These are phyloP conservation scores for Primulina tabacum DNA, from an alignment of 257 asterid species.

Conservation along the genomic window DNA sequence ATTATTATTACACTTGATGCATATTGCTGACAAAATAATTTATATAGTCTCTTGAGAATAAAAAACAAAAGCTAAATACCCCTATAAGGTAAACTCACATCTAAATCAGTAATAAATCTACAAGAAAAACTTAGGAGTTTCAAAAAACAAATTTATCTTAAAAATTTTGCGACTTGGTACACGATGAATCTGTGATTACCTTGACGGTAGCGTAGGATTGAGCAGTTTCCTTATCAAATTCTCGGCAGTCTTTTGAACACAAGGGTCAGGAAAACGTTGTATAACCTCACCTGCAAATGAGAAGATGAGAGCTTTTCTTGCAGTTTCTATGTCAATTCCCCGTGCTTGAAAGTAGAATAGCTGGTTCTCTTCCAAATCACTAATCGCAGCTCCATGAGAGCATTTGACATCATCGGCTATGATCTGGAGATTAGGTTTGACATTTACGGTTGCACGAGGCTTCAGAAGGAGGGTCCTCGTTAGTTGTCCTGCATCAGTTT, in stretches of 20 bases:
- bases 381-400: conserved; percentile 95
- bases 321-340: conserved; percentile 63
- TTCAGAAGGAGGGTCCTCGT: conserved; percentile 80
- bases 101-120: neutral
- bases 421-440: conserved; percentile 92
- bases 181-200: conserved; percentile 22
- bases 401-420: conserved; percentile 91
- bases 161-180: neutral
- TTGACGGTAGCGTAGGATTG: conserved; percentile 40
- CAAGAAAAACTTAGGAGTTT: neutral
- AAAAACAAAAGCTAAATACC: neutral
- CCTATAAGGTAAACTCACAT: neutral
- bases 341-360: conserved; percentile 89
- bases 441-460: conserved; percentile 86
- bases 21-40: too few species aligned
- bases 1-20: neutral
- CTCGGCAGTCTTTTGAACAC: conserved; percentile 53
- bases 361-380: conserved; percentile 79
- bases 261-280: conserved; percentile 45
- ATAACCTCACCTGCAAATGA: conserved; percentile 92
- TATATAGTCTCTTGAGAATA: neutral
- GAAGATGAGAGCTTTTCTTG: conserved; percentile 75
- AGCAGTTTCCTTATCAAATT: conserved; percentile 50
- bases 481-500: conserved; percentile 96
- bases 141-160: neutral